Base-by-base conservation (phyloP, 257 asterid genomes). In the Nicotiana knightiana region DNA sequence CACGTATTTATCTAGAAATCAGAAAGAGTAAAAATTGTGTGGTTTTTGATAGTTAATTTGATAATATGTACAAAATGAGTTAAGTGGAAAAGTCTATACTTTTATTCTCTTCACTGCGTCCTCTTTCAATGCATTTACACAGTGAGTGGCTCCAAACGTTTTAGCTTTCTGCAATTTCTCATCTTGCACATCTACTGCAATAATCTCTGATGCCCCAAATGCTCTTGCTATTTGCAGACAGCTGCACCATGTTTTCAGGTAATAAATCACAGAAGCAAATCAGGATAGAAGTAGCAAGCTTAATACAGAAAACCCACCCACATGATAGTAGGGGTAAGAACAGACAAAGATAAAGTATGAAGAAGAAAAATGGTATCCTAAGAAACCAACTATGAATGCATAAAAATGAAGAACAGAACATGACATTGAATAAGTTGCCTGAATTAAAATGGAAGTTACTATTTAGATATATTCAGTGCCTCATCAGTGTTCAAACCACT, bases 201-300 rank as follows among this genome's bases (percentile, higher is more conserved):
- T 96, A 73, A 96, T 93, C 88, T 91, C 96, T 82, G 98, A 93
- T 33, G 99, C 99, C 82, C 99, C 99, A 89, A 94, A 96, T 82
- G 98, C 99, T 85, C 91, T 89, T 75, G 99, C 98, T 85, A 96
- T 93, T 93, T 96, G 99, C 91, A 96, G 89, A 86, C 98, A 94
- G 89, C 98, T 96, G 94, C 84, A 85, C 57, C 46, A 24, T n/a
- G 6, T 85, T 84, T 83, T 83, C 32, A 68, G 84, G 87, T 90
- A 59, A 92, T 81, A 81, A 67, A 66, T 65, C 70, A 75, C 81
- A 84, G 67, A 26, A 30, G 75, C 63, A 48, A 55, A 53, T 39
- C 71, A 35, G 30, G 62, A 68, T 21, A 35, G 5, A 68, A 75
- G 76, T 65, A 76, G 59, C 64, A 55, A 21, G 48, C 24, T 76